Percentiles rank a stretch among this genome's conserved stretches.
Conservation (phyloP, 139 green algal genomes). For the Tetradesmus obliquus region DNA sequence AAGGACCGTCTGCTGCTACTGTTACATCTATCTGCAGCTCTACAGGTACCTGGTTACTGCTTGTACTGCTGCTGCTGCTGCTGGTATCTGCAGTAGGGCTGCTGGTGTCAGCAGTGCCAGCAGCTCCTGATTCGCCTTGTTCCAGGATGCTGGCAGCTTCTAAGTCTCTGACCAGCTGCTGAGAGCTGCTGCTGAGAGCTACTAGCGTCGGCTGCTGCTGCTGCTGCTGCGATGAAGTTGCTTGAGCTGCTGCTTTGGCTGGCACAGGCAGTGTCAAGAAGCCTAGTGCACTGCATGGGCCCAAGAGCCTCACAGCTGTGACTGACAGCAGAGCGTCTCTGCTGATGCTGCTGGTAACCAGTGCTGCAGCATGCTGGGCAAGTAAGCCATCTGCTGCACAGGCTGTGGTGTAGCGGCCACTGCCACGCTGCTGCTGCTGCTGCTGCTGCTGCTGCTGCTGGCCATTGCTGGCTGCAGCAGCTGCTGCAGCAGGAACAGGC, state of each 20-base stretch:
- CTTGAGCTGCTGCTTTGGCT: not conserved
- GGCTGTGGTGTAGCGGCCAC: not conserved
- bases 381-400: not conserved
- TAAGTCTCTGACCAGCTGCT: not conserved
- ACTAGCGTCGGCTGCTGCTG: not conserved
- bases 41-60: not conserved
- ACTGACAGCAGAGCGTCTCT: slow-evolving; percentile 1
- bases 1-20: not conserved
- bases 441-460: not conserved
- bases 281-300: not conserved
- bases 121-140: not conserved
- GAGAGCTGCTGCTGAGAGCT: not conserved
- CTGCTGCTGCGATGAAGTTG: slow-evolving; percentile 1
- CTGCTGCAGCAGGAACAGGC: slow-evolving; percentile 2
- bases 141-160: not conserved
- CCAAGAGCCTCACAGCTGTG: not conserved
- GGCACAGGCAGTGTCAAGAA: not conserved
- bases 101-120: not conserved
- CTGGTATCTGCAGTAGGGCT: not conserved
- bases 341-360: not conserved
- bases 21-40: not conserved
- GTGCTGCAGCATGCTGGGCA: not conserved
- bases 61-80: not conserved
- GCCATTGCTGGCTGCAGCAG: not conserved
- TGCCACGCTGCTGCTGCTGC: not conserved